Percentiles rank a stretch among this genome's conserved stretches.
Evolutionary conservation across 495 filamentous ascomycete species (phyloP).

Genomic region (Viridothelium virens): DNA sequence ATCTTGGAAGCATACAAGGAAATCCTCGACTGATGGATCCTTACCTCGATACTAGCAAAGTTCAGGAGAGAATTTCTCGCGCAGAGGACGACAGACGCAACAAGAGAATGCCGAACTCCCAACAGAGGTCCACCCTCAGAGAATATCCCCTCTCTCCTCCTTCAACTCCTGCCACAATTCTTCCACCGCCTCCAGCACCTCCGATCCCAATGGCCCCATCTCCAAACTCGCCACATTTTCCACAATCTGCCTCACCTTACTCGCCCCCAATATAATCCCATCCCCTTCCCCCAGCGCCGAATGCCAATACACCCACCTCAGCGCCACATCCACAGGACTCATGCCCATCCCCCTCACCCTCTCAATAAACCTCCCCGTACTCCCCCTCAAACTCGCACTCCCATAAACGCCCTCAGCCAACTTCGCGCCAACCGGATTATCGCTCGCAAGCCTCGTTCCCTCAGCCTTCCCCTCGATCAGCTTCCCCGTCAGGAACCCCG

Average conservation of each 20-base stretch:
- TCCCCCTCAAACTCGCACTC: constrained; percentile 12
- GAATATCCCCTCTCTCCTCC: constrained; percentile 10
- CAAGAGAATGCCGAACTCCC: no score
- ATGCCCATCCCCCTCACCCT: constrained; percentile 22
- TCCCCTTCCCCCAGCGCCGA: constrained; percentile 30
- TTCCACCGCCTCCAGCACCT: constrained; percentile 15
- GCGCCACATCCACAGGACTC: constrained; percentile 27
- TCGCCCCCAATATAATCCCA: constrained; percentile 36
- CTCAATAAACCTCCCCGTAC: constrained; percentile 12
- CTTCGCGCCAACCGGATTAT: constrained; percentile 8
- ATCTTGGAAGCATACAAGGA: no score
- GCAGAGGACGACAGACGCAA: no score
- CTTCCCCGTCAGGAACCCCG: constrained; percentile 21
- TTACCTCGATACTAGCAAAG: no score
- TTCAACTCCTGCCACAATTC: constrained; percentile 19
- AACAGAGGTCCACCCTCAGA: background rate
- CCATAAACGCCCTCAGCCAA: constrained; percentile 12
- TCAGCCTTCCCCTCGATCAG: background rate
- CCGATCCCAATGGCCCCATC: constrained; percentile 22
- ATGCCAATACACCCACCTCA: constrained; percentile 36
- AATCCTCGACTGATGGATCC: no score
- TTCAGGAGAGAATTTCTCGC: no score
- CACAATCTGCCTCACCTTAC: constrained; percentile 30
- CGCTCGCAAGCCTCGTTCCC: constrained; percentile 15
- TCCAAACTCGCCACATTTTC: constrained; percentile 28